These are phyloP conservation scores for Penicillium crystallinum DNA, from an alignment of 495 filamentous ascomycete species.

Conservation along the genomic window DNA sequence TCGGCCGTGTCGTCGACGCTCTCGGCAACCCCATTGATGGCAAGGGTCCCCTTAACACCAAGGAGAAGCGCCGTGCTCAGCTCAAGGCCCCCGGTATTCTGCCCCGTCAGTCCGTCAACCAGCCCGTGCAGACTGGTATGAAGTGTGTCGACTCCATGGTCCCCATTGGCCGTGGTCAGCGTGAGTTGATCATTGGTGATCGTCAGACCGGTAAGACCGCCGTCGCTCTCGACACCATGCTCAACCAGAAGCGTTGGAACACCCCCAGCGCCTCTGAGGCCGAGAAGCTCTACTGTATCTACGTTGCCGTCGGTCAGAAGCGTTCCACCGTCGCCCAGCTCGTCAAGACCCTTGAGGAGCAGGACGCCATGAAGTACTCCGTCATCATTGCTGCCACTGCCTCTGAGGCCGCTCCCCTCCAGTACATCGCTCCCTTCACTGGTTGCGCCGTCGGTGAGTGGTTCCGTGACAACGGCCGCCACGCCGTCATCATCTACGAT, in stretches of 20 bases:
- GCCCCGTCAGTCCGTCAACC: slow-evolving; percentile 91
- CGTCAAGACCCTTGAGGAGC: slow-evolving; percentile 99
- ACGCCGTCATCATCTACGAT: slow-evolving; percentile 90
- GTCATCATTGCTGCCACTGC: slow-evolving; percentile 94
- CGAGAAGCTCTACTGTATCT: slow-evolving; percentile 99
- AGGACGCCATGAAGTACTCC: slow-evolving; percentile 98
- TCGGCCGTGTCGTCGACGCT: slow-evolving; percentile 97
- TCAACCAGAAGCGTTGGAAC: slow-evolving; percentile 99
- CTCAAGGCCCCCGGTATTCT: slow-evolving; percentile 98
- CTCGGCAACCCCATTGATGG: slow-evolving; percentile 99
- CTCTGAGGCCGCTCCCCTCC: slow-evolving; percentile 89
- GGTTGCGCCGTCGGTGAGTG: slow-evolving; percentile 75
- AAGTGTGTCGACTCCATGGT: slow-evolving; percentile 99
- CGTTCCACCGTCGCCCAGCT: slow-evolving; percentile 98
- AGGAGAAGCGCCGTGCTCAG: slow-evolving; percentile 91
- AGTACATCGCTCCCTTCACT: slow-evolving; percentile 96
- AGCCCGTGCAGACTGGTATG: slow-evolving; percentile 98
- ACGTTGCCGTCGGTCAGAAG: slow-evolving; percentile 99
- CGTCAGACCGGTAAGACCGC: slow-evolving; percentile 99
- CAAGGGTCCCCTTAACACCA: slow-evolving; percentile 92
- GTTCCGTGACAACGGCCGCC: slow-evolving; percentile 90
- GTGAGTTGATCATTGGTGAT: slow-evolving; percentile 99
- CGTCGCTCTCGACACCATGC: slow-evolving; percentile 95
- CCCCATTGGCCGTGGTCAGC: slow-evolving; percentile 98
- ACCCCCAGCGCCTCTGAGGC: slow-evolving; percentile 81